These are phyloP conservation scores for Talaromyces sp. DNA, from an alignment of 2,329 filamentous ascomycete genomes.

Conservation along the genomic window DNA sequence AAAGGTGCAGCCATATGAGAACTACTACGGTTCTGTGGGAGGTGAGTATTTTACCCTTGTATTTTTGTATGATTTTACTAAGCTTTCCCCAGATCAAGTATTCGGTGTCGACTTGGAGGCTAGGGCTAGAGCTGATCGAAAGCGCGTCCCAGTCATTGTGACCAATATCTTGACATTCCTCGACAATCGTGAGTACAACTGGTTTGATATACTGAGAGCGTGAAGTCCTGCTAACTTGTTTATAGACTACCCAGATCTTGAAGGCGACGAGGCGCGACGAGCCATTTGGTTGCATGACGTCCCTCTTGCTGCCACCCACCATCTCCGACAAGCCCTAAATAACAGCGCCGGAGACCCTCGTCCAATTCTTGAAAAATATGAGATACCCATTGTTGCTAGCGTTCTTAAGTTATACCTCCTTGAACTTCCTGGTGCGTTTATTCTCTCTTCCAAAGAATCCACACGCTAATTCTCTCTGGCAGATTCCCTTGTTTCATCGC, in stretches of 20 bases:
- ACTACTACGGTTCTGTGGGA: slow-evolving; percentile 98
- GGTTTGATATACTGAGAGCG: not conserved
- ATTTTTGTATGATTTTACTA: slow-evolving; percentile 21
- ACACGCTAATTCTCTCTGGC: slow-evolving; percentile 24
- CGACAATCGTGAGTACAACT: slow-evolving; percentile 64
- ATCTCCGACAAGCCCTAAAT: slow-evolving; percentile 78
- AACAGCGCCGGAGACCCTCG: slow-evolving; percentile 76
- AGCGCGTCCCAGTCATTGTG: slow-evolving; percentile 88
- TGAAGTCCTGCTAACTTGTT: not conserved
- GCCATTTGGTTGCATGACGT: slow-evolving; percentile 95
- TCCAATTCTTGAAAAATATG: slow-evolving; percentile 80
- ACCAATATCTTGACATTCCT: slow-evolving; percentile 93
- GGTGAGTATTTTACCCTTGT: slow-evolving; percentile 39
- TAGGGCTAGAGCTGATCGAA: slow-evolving; percentile 86
- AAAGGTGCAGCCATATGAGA: slow-evolving; percentile 90
- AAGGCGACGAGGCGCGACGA: slow-evolving; percentile 89
- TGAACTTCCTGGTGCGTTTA: slow-evolving; percentile 78
- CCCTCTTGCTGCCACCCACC: slow-evolving; percentile 78
- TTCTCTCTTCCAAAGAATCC: not conserved
- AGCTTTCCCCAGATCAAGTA: slow-evolving; percentile 67
- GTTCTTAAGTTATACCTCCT: slow-evolving; percentile 91
- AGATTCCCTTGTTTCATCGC: slow-evolving; percentile 98
- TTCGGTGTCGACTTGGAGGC: slow-evolving; percentile 98
- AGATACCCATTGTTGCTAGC: slow-evolving; percentile 90
- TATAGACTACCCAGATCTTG: slow-evolving; percentile 84